Evolutionary conservation across 148 eudicot species (phyloP).

Genomic region (Cornus kousa): DNA sequence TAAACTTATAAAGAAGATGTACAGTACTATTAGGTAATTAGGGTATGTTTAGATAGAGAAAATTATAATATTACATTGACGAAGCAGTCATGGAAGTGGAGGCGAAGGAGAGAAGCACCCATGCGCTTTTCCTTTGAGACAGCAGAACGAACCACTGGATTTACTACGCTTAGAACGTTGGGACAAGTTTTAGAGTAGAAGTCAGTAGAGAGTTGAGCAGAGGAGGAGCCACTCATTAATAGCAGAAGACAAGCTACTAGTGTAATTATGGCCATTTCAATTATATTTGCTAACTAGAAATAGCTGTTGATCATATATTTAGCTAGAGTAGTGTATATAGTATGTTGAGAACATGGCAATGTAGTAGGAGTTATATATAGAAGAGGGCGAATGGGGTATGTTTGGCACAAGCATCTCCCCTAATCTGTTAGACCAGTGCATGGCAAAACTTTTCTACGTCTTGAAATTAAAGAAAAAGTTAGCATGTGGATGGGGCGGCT

Average conservation of each 20-base stretch:
- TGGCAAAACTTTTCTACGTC: neutral
- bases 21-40: too few relatives aligned
- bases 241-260: neutral
- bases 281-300: neutral
- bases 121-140: conserved; percentile 40
- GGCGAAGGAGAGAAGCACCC: conserved; percentile 49
- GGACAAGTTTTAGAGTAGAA: conserved; percentile 28
- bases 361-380: neutral
- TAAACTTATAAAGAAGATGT: too few relatives aligned
- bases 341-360: neutral
- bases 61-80: conserved; percentile 24
- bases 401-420: conserved; percentile 17
- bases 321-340: too few relatives aligned
- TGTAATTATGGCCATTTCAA: conserved; percentile 9
- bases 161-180: neutral
- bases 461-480: neutral
- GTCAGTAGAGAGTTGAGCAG: conserved; percentile 20
- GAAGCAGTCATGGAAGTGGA: conserved; percentile 47
- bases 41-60: too few relatives aligned
- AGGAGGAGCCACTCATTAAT: conserved; percentile 6
- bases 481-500: too few relatives aligned
- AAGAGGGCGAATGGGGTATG: neutral
- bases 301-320: too few relatives aligned
- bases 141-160: conserved; percentile 23
- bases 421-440: conserved; percentile 13